Evolutionary conservation across 805 yeast genomes (phyloP), one percentile per base, ranked within the genome.

Genomic region (Lachancea cidri): DNA sequence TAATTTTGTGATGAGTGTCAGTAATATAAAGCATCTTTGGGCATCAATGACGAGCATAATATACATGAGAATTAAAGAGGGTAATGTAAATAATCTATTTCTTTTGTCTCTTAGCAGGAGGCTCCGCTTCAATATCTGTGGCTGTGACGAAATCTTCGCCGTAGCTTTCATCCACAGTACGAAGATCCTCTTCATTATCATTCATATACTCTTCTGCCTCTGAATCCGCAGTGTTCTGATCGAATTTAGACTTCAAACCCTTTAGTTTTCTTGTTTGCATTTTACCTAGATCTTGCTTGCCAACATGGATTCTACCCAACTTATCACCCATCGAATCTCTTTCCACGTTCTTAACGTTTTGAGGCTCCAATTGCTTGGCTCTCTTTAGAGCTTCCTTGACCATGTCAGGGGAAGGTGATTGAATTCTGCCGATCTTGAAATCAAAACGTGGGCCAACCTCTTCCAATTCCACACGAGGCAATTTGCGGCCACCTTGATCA

Each of bases 241-340:
- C 96, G 55, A 74, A 89, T 62, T 76, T 79, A 42, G 85, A 74
- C 70, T 93, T 93, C 60, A 93, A 74, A 64, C 98, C 98, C 75
- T 93, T 93, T 96, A 93, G 87, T 79, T 93, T 93, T 69, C 98
- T 80, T 4, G 98, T 91, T 70, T 93, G 98, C 62, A 93, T 66
- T 64, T 82, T 82, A 60, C 77, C 73, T 64, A 93, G 72, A 64
- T 93, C 98, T 72, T 93, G 98, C 64, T 81, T 81, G 67, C 96
- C 97, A 66, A 93, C 84, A 63, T 93, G 98, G 57, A 93, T 80
- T 68, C 91, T 85, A 55, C 97, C 98, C 47, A 93, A 75, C 78
- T 91, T 87, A 65, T 93, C 98, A 69, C 98, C 98, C 85, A 93
- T 76, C 42, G 72, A 57, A 63, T 93, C 98, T 35, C 81, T 77